Evolutionary conservation across 2,329 filamentous ascomycete genomes (phyloP).

Genomic region (Venturia aucupariae): DNA sequence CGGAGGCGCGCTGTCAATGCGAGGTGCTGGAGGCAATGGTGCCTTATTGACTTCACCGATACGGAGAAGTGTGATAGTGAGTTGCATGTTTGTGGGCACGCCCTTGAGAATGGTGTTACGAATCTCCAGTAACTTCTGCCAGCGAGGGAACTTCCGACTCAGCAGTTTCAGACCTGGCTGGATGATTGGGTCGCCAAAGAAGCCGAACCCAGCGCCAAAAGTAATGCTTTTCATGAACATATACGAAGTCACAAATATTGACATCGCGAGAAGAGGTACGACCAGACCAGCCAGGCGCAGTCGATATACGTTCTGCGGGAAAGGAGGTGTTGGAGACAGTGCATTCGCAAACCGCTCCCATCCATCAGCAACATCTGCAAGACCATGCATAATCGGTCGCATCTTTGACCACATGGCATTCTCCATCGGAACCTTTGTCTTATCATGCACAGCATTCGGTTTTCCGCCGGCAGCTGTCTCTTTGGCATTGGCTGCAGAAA

Average conservation of each 20-base stretch:
- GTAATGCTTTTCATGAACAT: constrained; percentile 53
- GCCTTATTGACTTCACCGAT: constrained; percentile 75
- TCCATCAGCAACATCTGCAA: constrained; percentile 50
- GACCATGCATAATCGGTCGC: constrained; percentile 59
- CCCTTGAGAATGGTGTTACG: constrained; percentile 70
- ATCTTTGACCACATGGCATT: constrained; percentile 69
- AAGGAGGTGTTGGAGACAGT: constrained; percentile 40
- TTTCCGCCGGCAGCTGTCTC: constrained; percentile 43
- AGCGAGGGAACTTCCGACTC: constrained; percentile 56
- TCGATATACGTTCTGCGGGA: constrained; percentile 35
- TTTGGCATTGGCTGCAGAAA: constrained; percentile 45
- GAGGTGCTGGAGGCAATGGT: constrained; percentile 57
- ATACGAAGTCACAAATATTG: constrained; percentile 39
- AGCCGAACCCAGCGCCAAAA: constrained; percentile 60
- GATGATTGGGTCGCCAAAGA: constrained; percentile 74
- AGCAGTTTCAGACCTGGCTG: constrained; percentile 48
- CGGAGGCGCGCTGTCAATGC: constrained; percentile 35
- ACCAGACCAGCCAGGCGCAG: constrained; percentile 38
- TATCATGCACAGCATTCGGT: constrained; percentile 50
- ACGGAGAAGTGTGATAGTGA: constrained; percentile 70
- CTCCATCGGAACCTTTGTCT: constrained; percentile 70
- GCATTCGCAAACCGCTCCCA: constrained; percentile 56
- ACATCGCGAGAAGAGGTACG: constrained; percentile 34
- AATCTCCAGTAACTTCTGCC: constrained; percentile 65
- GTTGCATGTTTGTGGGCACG: constrained; percentile 77